Conservation (phyloP, 495 filamentous ascomycete genomes). For the Penicillium turbatum region DNA sequence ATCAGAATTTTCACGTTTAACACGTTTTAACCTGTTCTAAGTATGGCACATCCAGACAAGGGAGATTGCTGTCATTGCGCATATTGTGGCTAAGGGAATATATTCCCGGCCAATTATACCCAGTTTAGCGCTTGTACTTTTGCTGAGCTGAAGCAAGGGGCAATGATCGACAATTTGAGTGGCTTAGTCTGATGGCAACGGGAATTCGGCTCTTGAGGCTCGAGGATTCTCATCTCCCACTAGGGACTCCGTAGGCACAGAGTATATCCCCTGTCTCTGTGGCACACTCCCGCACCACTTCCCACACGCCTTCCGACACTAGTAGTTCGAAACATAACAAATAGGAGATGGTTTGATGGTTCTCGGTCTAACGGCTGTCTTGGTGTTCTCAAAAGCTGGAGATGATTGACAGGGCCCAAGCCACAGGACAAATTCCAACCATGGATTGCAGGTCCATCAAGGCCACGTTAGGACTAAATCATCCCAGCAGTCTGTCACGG, state of each 20-base stretch:
- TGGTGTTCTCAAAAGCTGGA: neutral
- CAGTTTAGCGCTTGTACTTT: neutral
- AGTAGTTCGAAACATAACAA: no score
- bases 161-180: neutral
- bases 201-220: neutral
- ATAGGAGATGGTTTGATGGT: no score
- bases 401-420: neutral
- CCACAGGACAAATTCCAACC: neutral
- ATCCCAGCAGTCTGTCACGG: neutral
- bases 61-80: conserved; percentile 3
- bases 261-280: no score
- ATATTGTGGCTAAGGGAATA: conserved; percentile 1
- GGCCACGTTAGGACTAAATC: neutral
- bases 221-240: neutral
- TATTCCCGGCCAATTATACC: neutral
- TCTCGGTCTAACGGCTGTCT: no score
- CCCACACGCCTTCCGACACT: no score
- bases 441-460: neutral
- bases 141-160: conserved; percentile 3
- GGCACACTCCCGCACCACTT: no score
- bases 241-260: no score
- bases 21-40: conserved; percentile 4
- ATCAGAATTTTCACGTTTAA: conserved; percentile 12
- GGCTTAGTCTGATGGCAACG: conserved; percentile 2
- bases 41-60: neutral